These are phyloP conservation scores for Volvox carteri DNA, from an alignment of 163 green algal genomes.

Conservation along the genomic window DNA sequence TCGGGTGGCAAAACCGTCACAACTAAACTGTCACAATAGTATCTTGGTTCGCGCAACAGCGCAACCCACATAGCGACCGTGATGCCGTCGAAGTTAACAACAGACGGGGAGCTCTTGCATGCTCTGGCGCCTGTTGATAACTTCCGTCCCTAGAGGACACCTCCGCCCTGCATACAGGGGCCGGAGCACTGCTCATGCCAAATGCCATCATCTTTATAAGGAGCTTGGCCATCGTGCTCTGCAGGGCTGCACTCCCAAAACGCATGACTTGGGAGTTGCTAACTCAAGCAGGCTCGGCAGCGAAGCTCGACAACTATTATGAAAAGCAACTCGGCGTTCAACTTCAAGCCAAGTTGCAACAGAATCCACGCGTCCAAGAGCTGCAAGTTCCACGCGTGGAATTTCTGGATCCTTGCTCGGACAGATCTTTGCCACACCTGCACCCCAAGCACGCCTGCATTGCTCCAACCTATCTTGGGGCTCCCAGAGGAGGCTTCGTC, in stretches of 20 bases:
- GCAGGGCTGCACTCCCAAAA: neutral
- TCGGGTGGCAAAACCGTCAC: no score
- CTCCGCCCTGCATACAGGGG: neutral
- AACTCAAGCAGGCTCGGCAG: slow-evolving; percentile 3
- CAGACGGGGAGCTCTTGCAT: neutral
- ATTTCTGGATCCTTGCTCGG: neutral
- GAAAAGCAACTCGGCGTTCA: neutral
- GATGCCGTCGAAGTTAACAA: neutral
- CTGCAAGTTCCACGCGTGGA: neutral
- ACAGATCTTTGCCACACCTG: neutral
- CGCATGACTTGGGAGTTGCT: neutral
- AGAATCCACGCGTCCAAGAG: neutral
- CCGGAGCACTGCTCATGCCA: neutral
- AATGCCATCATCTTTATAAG: neutral
- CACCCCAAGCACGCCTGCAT: neutral
- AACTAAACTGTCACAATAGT: no score
- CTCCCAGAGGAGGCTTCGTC: neutral
- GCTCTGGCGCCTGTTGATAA: neutral
- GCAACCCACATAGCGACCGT: no score
- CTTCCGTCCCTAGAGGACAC: no score
- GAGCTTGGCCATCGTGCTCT: neutral
- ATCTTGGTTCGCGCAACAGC: no score
- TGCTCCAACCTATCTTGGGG: neutral
- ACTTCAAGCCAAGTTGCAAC: neutral
- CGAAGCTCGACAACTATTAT: neutral